These are phyloP conservation scores for Eucalyptus viminalis DNA, from an alignment of 345 rosid genomes.

Conservation along the genomic window DNA sequence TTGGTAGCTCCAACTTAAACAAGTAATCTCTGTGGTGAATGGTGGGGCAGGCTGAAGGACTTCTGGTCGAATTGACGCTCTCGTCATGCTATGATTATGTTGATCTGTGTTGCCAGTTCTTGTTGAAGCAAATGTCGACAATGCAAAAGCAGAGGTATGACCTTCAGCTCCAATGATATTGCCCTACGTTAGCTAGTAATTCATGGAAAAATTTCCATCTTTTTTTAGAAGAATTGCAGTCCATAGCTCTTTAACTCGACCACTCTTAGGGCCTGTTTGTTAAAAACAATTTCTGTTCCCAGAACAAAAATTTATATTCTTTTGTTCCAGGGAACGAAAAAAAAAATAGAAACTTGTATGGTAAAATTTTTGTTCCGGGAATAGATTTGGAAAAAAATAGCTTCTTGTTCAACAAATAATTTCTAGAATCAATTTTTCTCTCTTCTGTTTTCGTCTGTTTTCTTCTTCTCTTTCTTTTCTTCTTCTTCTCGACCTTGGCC, in stretches of 20 bases:
- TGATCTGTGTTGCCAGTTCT: constrained; percentile 51
- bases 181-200: not conserved
- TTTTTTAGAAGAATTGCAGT: not conserved
- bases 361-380: too few relatives aligned
- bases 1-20: not conserved
- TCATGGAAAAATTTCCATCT: not conserved
- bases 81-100: constrained; percentile 67
- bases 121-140: constrained; percentile 48
- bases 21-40: not conserved
- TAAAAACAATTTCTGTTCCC: too few relatives aligned
- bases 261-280: not conserved
- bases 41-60: constrained; percentile 68
- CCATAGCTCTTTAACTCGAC: not conserved
- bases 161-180: not conserved
- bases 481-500: too few relatives aligned
- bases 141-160: constrained; percentile 64
- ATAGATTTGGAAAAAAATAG: too few relatives aligned
- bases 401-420: too few relatives aligned
- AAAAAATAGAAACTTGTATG: too few relatives aligned
- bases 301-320: too few relatives aligned
- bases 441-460: too few relatives aligned
- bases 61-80: constrained; percentile 46
- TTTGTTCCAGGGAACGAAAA: too few relatives aligned
- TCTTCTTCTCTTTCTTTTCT: too few relatives aligned
- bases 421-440: too few relatives aligned